These are phyloP conservation scores for Phaeoacremonium minimum DNA, from an alignment of 2,329 filamentous ascomycete species.

Conservation along the genomic window DNA sequence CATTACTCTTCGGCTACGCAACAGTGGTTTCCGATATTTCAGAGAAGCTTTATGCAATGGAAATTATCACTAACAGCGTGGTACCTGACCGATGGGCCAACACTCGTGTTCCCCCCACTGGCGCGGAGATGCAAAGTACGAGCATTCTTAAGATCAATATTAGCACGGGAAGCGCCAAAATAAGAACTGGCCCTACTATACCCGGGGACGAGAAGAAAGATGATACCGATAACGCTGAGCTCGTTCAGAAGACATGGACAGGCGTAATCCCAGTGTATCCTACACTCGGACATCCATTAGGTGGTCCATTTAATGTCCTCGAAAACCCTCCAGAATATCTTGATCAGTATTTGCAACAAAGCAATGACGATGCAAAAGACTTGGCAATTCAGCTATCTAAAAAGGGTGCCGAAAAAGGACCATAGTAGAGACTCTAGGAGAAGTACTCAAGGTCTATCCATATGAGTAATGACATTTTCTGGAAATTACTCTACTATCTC, in stretches of 20 bases:
- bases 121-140: constrained; percentile 70
- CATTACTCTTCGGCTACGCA: constrained; percentile 71
- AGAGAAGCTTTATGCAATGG: constrained; percentile 76
- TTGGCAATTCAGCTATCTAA: constrained; percentile 15
- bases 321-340: constrained; percentile 59
- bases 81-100: constrained; percentile 65
- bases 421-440: too few relatives aligned
- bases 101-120: constrained; percentile 64
- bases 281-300: constrained; percentile 58
- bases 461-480: too few relatives aligned
- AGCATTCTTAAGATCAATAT: constrained; percentile 66
- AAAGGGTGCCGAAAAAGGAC: too few relatives aligned
- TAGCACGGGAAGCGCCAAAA: constrained; percentile 69
- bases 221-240: constrained; percentile 38
- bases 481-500: too few relatives aligned
- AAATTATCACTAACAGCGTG: constrained; percentile 71
- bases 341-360: constrained; percentile 28
- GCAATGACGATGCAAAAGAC: constrained; percentile 20
- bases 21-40: constrained; percentile 57
- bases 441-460: too few relatives aligned
- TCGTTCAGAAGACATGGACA: constrained; percentile 44
- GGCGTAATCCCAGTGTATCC: constrained; percentile 60
- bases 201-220: constrained; percentile 39
- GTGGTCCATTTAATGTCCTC: constrained; percentile 54
- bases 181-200: constrained; percentile 59